Evolutionary conservation across 345 rosid species (phyloP).

Genomic region (Eucalyptus paniculata): DNA sequence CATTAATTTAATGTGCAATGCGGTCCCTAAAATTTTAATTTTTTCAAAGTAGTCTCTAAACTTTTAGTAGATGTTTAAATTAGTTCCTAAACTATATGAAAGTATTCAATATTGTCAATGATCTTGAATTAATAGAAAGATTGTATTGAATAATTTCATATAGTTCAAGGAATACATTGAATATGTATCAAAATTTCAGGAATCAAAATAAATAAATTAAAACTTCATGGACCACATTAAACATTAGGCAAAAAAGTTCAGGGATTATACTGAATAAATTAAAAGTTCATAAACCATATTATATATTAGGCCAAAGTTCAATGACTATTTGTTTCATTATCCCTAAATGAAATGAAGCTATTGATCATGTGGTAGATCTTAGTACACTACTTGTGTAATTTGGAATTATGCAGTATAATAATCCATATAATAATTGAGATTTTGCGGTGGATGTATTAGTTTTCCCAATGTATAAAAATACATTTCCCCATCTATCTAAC

Average conservation of each 20-base stretch:
- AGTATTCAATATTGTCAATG: not conserved
- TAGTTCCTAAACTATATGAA: not conserved
- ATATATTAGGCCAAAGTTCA: not conserved
- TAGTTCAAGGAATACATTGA: too few species aligned
- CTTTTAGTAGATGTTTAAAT: too few species aligned
- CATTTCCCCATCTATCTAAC: not conserved
- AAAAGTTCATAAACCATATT: too few species aligned
- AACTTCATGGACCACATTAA: not conserved
- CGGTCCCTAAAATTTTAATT: not conserved
- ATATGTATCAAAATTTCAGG: too few species aligned
- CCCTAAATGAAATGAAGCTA: not conserved
- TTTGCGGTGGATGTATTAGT: not conserved
- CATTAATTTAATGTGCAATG: not conserved
- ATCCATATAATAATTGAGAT: not conserved
- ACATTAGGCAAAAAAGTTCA: not conserved
- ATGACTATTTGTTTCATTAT: not conserved
- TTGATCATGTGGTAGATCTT: not conserved
- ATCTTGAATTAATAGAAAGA: not conserved
- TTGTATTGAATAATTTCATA: too few species aligned
- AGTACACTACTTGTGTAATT: not conserved
- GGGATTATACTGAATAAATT: rapidly evolving
- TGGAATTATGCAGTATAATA: not conserved
- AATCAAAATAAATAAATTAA: not conserved
- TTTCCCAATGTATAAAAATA: not conserved
- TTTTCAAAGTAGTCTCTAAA: not conserved